Percentiles rank a stretch among this genome's conserved stretches.
These are phyloP conservation scores for Mycena sanguinolenta DNA, from an alignment of 768 basidiomycete species.

Conservation along the genomic window DNA sequence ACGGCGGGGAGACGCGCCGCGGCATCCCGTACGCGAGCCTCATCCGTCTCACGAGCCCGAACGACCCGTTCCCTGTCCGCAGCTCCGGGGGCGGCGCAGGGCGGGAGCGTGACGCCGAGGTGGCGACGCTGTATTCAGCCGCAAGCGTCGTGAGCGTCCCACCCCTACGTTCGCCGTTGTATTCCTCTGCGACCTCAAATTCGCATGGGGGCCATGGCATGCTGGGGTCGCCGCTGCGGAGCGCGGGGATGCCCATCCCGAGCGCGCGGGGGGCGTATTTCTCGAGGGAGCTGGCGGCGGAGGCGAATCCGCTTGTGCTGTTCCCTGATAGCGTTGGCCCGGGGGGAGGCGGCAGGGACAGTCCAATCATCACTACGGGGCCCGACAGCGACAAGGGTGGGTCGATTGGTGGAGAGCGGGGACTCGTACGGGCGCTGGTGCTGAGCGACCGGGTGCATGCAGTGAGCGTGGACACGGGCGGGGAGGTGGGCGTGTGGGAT, in stretches of 20 bases:
- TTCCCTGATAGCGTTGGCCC: too few species aligned
- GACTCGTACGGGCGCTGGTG: conserved; percentile 85
- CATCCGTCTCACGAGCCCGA: conserved; percentile 76
- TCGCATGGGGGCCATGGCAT: conserved; percentile 43
- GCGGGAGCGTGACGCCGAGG: conserved; percentile 76
- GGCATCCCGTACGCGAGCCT: conserved; percentile 81
- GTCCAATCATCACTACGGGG: too few species aligned
- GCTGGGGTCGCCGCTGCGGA: conserved; percentile 37
- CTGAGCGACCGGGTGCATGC: conserved; percentile 93
- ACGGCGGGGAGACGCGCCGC: conserved; percentile 42
- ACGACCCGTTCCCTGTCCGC: conserved; percentile 68
- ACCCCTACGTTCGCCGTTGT: conserved; percentile 44
- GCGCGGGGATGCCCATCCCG: conserved; percentile 44
- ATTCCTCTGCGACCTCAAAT: conserved; percentile 32
- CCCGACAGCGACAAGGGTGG: conserved; percentile 60
- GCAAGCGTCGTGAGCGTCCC: conserved; percentile 83
- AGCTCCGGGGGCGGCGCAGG: conserved; percentile 39
- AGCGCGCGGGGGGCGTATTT: conserved; percentile 65
- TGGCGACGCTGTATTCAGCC: conserved; percentile 89
- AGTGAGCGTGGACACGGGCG: conserved; percentile 89
- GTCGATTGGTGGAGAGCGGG: conserved; percentile 74
- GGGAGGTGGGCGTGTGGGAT: conserved; percentile 94
- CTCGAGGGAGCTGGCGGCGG: conserved; percentile 83
- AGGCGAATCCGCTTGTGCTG: conserved; percentile 70
- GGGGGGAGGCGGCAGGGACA: too few species aligned